Evolutionary conservation across 139 green algal genomes (phyloP), one percentile per base, ranked within the genome.

Genomic region (Edaphochlamys debaryana): DNA sequence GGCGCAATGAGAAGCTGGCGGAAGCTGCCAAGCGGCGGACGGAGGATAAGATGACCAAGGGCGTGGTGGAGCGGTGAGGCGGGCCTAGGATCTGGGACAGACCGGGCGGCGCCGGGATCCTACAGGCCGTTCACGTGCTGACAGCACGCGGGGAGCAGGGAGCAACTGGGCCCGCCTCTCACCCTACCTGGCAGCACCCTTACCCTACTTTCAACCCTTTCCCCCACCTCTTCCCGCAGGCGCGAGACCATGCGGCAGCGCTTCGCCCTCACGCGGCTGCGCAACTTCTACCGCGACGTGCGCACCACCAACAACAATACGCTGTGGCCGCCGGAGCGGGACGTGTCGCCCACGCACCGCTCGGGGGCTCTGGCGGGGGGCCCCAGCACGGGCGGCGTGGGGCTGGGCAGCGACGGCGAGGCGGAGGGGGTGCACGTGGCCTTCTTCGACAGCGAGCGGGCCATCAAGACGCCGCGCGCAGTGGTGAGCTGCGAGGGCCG

Each of bases 261-360:
- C 66, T 84, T 84, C 32, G 78, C 78, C 2, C 66, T 84, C 20
- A 84, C 78, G 17, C 66, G 78, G 40, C 78, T 84, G 1, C 78
- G 66, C 48, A 84, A 84, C 67, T 84, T 84, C 66, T 84, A 77
- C 78, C 64, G 66, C 7, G 78, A 84, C 78, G 78, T 84, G 36
- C 78, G 78, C 64, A 84, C 78, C 48, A 42, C 45, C 78, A 84
- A 84, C 78, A 84, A 84, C 52, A 84, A 84, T 50, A 77, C 78
- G 48, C 69, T 50, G 23, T 84, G 78, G 78, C 78, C 78, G 50
- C 78, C 78, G 7, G 78, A 84, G 78, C 66, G 78, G 1, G 66
- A 84, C 64, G 30, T 45, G 41, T 68, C 66, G 32, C 75, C 75
- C 40, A 71, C 60, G 34, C 69, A 34, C n/a, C 75, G 68, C 66